Conservation (phyloP, 2,329 filamentous ascomycete genomes). For the Anthostomella pinea region DNA sequence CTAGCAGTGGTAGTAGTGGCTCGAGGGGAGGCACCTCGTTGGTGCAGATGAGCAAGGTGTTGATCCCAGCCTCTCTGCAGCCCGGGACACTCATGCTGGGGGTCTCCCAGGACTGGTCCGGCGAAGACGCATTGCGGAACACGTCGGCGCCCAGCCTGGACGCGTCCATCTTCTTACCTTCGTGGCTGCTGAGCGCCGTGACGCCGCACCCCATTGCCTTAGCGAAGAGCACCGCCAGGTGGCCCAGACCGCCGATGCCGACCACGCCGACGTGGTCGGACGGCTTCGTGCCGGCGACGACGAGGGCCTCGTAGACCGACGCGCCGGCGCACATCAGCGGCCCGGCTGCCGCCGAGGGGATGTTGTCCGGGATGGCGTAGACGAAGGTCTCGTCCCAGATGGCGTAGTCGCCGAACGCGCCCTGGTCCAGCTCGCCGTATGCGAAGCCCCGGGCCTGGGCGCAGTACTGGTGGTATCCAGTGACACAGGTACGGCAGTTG, state of each 20-base stretch:
- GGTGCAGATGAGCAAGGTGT: conserved; percentile 3
- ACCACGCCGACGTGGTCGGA: conserved; percentile 39
- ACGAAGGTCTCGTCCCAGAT: conserved; percentile 36
- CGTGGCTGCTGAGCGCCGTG: conserved; percentile 40
- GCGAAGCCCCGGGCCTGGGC: conserved; percentile 33
- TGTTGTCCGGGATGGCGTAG: conserved; percentile 37
- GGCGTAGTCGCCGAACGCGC: conserved; percentile 32
- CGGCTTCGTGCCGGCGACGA: conserved; percentile 22
- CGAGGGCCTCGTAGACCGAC: conserved; percentile 36
- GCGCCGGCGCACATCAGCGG: conserved; percentile 46
- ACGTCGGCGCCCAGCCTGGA: conserved; percentile 14
- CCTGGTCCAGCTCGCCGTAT: conserved; percentile 35
- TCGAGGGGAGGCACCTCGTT: conserved; percentile 3
- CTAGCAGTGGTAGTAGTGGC: not conserved
- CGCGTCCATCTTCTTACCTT: conserved; percentile 6
- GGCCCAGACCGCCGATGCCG: conserved; percentile 35
- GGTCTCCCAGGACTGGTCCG: not conserved
- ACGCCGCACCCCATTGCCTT: conserved; percentile 34
- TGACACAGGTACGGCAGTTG: conserved; percentile 21
- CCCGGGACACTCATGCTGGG: too few relatives aligned
- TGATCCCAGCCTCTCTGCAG: not conserved
- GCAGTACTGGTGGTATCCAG: conserved; percentile 25
- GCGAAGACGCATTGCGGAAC: too few relatives aligned
- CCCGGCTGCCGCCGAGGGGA: conserved; percentile 38
- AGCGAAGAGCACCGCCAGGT: conserved; percentile 35